A percentile compares a stretch with the other conserved stretches of the same genome.
These are phyloP conservation scores for Herpetomonas tarakana DNA, from an alignment of 208 protist genomes.

Conservation along the genomic window DNA sequence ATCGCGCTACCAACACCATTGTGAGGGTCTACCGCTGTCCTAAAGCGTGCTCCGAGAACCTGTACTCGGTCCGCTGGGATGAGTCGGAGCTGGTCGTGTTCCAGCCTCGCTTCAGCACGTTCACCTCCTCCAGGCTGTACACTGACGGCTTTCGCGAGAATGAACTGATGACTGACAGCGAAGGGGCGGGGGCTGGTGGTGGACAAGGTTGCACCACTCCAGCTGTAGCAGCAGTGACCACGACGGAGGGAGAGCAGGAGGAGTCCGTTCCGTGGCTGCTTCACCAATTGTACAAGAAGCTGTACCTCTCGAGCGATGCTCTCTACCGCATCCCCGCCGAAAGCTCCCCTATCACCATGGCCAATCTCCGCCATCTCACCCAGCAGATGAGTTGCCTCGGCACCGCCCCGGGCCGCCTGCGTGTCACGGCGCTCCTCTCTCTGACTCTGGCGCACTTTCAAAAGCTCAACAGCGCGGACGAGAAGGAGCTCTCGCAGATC, in stretches of 20 bases:
- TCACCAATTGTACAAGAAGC: conserved; percentile 50
- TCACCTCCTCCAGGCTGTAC: conserved; percentile 47
- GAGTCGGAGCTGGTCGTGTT: conserved; percentile 77
- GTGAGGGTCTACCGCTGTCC: conserved; percentile 70
- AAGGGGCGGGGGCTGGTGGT: not conserved
- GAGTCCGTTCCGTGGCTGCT: conserved; percentile 57
- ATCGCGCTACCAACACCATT: conserved; percentile 50
- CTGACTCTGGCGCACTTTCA: conserved; percentile 62
- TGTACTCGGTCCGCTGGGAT: conserved; percentile 68
- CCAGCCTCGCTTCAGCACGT: conserved; percentile 74
- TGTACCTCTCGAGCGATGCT: conserved; percentile 64
- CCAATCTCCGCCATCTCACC: conserved; percentile 41
- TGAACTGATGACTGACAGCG: conserved; percentile 17
- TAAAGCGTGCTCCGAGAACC: conserved; percentile 45
- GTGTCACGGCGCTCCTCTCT: conserved; percentile 58
- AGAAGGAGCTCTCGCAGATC: conserved; percentile 44
- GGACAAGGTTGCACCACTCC: too few relatives aligned
- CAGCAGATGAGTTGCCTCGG: conserved; percentile 28
- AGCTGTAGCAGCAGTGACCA: too few relatives aligned
- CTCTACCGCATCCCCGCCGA: conserved; percentile 56
- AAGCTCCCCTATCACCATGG: conserved; percentile 36
- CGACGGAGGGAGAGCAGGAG: conserved; percentile 20
- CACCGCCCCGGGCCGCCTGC: conserved; percentile 29
- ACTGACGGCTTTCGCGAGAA: conserved; percentile 31
- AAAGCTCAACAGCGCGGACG: conserved; percentile 37